Conservation (phyloP, 1,139 yeast genomes). For the Scheffersomyces cryptocercus region DNA sequence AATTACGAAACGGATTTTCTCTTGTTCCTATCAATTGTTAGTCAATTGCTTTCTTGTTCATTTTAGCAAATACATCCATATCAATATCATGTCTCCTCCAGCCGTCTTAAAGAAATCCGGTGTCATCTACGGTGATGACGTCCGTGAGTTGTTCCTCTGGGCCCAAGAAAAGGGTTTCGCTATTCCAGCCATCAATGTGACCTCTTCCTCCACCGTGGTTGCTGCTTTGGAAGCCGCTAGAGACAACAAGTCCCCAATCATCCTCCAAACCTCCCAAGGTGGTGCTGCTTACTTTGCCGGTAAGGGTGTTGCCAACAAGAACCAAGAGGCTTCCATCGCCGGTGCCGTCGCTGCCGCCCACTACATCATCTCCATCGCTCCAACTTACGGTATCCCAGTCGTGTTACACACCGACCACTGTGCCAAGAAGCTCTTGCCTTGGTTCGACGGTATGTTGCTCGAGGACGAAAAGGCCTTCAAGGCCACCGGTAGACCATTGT, state of each 20-base stretch:
- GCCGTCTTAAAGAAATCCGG: slow-evolving; percentile 89
- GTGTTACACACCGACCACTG: slow-evolving; percentile 98
- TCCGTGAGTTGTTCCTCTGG: slow-evolving; percentile 85
- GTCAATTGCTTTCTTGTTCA: not conserved
- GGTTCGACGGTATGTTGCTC: slow-evolving; percentile 97
- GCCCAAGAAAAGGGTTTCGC: slow-evolving; percentile 95
- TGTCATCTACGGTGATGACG: slow-evolving; percentile 99
- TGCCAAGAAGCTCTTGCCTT: slow-evolving; percentile 95
- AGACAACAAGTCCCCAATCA: slow-evolving; percentile 93
- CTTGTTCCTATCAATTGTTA: not conserved
- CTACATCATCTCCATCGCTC: slow-evolving; percentile 95
- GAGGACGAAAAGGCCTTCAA: slow-evolving; percentile 94
- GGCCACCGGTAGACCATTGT: slow-evolving; percentile 88
- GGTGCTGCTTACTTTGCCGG: slow-evolving; percentile 99
- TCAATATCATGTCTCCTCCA: slow-evolving; percentile 38
- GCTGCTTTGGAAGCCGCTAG: slow-evolving; percentile 99
- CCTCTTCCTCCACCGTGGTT: slow-evolving; percentile 95
- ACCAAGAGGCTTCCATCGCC: slow-evolving; percentile 91
- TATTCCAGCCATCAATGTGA: slow-evolving; percentile 97
- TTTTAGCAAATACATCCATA: slow-evolving; percentile 3
- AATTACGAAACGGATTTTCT: not conserved
- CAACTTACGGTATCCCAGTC: slow-evolving; percentile 95
- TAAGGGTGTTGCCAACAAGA: slow-evolving; percentile 93
- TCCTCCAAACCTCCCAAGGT: slow-evolving; percentile 96
- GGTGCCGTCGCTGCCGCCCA: slow-evolving; percentile 99